phyloP scores from a whole-genome alignment of 23 red algal species.

The Pyropia yezoensis region DNA sequence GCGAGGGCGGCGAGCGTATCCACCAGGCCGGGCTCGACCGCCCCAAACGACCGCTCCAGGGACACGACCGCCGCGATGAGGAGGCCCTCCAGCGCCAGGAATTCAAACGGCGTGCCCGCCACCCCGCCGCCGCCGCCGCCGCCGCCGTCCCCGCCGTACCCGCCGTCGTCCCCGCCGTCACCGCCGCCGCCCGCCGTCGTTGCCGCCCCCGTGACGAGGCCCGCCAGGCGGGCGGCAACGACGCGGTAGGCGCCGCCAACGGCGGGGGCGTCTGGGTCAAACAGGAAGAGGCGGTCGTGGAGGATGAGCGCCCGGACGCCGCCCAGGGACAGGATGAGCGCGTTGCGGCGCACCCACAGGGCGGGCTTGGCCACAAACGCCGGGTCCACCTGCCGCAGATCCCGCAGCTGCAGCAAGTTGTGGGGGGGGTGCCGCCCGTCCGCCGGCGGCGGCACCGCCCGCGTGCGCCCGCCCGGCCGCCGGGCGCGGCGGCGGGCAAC shows the following conservation, averaged over 20 bases:
- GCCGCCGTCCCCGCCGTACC: too few relatives aligned
- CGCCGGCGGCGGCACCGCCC: too few relatives aligned
- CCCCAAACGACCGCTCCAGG: conserved; percentile 58
- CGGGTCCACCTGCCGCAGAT: conserved; percentile 12
- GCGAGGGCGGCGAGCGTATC: conserved; percentile 28
- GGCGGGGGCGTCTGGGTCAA: conserved; percentile 2
- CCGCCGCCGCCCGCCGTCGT: neutral
- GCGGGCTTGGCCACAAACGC: conserved; percentile 20
- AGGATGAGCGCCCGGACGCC: conserved; percentile 14
- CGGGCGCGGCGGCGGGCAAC: too few relatives aligned
- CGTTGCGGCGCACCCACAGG: conserved; percentile 16
- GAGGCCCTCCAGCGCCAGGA: conserved; percentile 77
- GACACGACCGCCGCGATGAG: conserved; percentile 46
- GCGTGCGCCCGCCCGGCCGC: too few relatives aligned
- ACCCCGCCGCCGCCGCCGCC: conserved; percentile 23
- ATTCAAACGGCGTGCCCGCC: conserved; percentile 63
- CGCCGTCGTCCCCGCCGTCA: too few relatives aligned
- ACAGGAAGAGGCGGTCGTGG: conserved; percentile 2
- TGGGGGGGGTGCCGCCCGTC: neutral
- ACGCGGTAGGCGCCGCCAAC: neutral
- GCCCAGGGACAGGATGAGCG: conserved; percentile 4
- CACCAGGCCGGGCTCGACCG: conserved; percentile 37
- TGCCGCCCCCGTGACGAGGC: neutral
- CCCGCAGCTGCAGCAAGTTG: too few relatives aligned
- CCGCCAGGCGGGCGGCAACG: neutral